These are phyloP conservation scores for Pistacia atlantica DNA, from an alignment of 345 rosid genomes.

Conservation along the genomic window DNA sequence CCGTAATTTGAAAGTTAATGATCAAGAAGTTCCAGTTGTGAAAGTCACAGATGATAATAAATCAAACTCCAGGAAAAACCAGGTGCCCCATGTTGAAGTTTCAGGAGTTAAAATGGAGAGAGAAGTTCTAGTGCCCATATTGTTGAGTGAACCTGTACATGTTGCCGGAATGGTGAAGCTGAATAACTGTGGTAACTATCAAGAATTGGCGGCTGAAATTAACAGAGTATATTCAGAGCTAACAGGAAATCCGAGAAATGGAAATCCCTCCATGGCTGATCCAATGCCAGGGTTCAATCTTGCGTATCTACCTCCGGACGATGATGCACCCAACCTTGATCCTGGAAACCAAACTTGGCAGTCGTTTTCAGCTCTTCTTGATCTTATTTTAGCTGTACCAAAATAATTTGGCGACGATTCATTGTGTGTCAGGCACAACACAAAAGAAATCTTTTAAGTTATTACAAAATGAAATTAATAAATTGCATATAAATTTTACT, in stretches of 20 bases:
- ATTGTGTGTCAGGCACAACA: no score
- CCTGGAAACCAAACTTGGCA: not conserved
- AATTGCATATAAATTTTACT: no score
- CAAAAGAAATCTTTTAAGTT: no score
- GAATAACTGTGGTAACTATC: not conserved
- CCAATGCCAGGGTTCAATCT: not conserved
- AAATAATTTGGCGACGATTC: not conserved
- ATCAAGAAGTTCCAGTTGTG: no score
- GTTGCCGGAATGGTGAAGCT: constrained; percentile 1
- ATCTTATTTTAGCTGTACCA: not conserved
- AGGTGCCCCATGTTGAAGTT: no score
- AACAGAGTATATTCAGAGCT: not conserved
- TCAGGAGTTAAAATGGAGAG: no score
- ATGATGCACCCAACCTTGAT: not conserved
- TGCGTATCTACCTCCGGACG: not conserved
- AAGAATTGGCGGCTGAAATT: not conserved
- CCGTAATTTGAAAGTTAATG: no score
- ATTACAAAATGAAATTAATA: no score
- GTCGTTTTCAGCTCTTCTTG: not conserved
- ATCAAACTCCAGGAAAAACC: no score
- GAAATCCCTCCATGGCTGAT: not conserved
- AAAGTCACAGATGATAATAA: no score
- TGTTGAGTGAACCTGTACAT: not conserved
- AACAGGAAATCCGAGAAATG: not conserved
- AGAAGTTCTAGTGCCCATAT: not conserved